Base-by-base conservation (phyloP, 306 rosid species). In the Medicago truncatula region DNA sequence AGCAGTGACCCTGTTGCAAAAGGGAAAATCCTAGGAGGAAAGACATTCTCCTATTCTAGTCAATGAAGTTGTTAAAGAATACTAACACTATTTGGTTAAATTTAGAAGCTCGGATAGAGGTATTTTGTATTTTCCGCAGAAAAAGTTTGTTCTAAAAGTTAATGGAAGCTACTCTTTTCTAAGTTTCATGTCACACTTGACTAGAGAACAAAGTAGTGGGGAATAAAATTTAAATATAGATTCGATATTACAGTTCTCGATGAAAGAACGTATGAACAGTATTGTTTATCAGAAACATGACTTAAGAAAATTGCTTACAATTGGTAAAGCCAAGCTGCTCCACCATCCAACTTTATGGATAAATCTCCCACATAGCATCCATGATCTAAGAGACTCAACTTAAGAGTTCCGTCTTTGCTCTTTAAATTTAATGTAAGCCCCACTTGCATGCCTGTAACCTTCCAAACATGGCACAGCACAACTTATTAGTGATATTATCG, bases 281-380 rank as follows among this genome's bases (percentile, higher is more conserved):
- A 38, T 43, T 13, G 67, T 25, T 54, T 85, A 17, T 31, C 67
- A 76, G 65, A 57, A 46, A 78, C 73, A 59, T 49, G 11, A 72
- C 2, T 73, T 68, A 68, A 75, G 81, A 87, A 72, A 67, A 71
- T 74, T 67, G 81, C 81, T 56, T 90, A 94, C 97, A 80, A 75
- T 88, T 94, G 91, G 85, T 94, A 91, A 86, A 94, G 92, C 97
- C 96, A 94, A 57, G 97, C 86, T 74, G 89, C 91, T 21, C 96
- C 98, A 57, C 98, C 97, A 4, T 94, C 80, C 85, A 94, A 20
- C 82, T 87, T 82, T 78, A 91, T 88, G 60, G 84, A 78, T 67
- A 94, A 76, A 59, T 78, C 79, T 78, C 86, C 82, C 14, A 91
- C 93, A 70, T 82, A 57, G 79, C 96, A 90, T 64, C 91, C 93